Evolutionary conservation across 176 grass and related monocot species (phyloP).

Genomic region (Oryza australiensis): DNA sequence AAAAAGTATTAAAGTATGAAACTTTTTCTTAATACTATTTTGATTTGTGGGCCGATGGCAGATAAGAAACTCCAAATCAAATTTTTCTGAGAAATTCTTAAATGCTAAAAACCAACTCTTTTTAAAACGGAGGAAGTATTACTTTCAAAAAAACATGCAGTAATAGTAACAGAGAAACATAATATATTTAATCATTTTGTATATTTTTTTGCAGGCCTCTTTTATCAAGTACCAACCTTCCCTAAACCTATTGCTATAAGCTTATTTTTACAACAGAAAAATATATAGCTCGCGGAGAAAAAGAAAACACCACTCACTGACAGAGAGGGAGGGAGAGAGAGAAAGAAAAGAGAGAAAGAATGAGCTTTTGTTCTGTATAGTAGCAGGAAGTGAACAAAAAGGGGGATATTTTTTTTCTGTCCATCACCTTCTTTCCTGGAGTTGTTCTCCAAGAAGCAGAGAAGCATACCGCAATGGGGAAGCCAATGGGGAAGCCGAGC

Average conservation of each 20-base stretch:
- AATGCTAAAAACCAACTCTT: no score
- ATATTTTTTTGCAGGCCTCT: not conserved
- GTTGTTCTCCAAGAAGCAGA: slow-evolving; percentile 16
- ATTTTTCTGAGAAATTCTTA: no score
- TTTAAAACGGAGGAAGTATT: no score
- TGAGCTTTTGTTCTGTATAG: not conserved
- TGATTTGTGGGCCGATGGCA: no score
- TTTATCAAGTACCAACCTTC: not conserved
- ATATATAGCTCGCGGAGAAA: slow-evolving; percentile 4
- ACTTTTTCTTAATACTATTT: no score
- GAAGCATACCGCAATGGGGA: not conserved
- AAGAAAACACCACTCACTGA: not conserved
- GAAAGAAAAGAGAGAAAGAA: not conserved
- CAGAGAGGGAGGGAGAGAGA: not conserved
- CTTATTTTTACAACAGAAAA: not conserved
- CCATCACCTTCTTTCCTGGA: not conserved
- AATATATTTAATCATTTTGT: no score
- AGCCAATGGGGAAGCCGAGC: slow-evolving; percentile 19
- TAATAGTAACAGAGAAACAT: no score
- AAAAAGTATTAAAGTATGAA: no score
- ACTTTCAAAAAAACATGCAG: no score
- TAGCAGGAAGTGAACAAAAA: slow-evolving; percentile 19
- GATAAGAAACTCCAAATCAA: no score
- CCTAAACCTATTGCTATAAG: not conserved
- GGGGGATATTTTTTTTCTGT: not conserved